A percentile compares a stretch with the other conserved stretches of the same genome.
phyloP scores from a whole-genome alignment of 768 basidiomycete species.

The Macrolepiota dolichaula region DNA sequence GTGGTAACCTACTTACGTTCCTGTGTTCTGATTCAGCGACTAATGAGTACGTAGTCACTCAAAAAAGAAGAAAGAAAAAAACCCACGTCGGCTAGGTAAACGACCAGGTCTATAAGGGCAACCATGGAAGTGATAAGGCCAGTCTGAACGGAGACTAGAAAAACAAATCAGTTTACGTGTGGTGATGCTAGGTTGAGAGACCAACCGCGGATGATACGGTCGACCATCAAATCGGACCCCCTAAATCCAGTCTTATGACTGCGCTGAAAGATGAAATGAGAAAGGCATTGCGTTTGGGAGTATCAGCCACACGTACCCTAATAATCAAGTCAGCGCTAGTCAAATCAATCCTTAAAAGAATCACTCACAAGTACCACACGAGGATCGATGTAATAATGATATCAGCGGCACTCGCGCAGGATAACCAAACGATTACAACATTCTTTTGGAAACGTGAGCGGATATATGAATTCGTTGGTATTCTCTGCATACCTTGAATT shows the following conservation, averaged over 20 bases:
- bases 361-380: constrained; percentile 38
- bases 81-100: constrained; percentile 27
- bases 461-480: not conserved
- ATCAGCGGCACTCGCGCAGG: constrained; percentile 36
- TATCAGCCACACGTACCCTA: constrained; percentile 1
- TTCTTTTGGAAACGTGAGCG: constrained; percentile 8
- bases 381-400: constrained; percentile 39
- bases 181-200: not conserved
- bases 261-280: constrained; percentile 20
- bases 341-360: not conserved
- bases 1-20: not conserved
- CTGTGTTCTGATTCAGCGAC: constrained; percentile 9
- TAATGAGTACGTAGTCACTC: not conserved
- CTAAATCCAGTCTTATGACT: constrained; percentile 40
- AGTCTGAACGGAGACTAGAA: constrained; percentile 33
- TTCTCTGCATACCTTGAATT: constrained; percentile 20
- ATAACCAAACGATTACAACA: constrained; percentile 37
- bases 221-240: constrained; percentile 36
- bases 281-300: not conserved
- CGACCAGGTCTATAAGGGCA: constrained; percentile 29
- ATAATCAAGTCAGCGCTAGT: not conserved
- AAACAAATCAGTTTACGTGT: not conserved
- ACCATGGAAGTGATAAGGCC: constrained; percentile 31
- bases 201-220: constrained; percentile 38
- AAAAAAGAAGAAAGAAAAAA: not conserved